phyloP scores from a whole-genome alignment of 306 rosid genomes.

The Rosa persica region DNA sequence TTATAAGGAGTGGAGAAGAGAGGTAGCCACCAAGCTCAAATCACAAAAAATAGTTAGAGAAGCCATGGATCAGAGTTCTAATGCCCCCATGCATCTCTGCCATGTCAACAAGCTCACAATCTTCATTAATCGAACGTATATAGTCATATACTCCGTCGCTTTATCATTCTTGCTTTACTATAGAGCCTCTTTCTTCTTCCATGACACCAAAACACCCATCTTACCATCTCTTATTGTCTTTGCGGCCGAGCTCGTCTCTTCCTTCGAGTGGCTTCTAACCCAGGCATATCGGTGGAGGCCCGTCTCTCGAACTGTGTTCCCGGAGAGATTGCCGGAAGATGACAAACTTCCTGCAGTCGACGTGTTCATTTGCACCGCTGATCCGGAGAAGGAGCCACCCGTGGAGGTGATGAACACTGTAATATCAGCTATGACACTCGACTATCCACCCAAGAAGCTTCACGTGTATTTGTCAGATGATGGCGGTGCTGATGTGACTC shows the following conservation, averaged over 20 bases:
- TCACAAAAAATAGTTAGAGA: not conserved
- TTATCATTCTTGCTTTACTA: constrained; percentile 47
- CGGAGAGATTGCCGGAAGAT: constrained; percentile 53
- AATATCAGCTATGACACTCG: constrained; percentile 70
- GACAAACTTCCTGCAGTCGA: constrained; percentile 55
- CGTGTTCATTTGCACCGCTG: constrained; percentile 71
- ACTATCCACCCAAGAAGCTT: constrained; percentile 66
- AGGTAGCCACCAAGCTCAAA: not conserved
- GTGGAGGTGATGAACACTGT: constrained; percentile 70
- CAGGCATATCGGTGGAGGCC: constrained; percentile 62
- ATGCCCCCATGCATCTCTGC: constrained; percentile 37
- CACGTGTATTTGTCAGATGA: constrained; percentile 74
- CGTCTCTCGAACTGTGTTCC: constrained; percentile 48
- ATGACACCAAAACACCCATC: constrained; percentile 23
- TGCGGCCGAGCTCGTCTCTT: constrained; percentile 57
- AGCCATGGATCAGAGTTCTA: constrained; percentile 38
- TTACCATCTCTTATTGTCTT: constrained; percentile 55
- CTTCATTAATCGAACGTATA: constrained; percentile 49
- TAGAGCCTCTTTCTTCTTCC: constrained; percentile 44
- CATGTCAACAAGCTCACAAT: constrained; percentile 41
- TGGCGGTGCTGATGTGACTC: constrained; percentile 53
- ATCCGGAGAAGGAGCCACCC: constrained; percentile 67
- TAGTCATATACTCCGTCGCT: constrained; percentile 49
- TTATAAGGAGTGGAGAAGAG: not conserved
- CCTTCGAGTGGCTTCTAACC: constrained; percentile 56